These are phyloP conservation scores for Calonectria naviculata DNA, from an alignment of 2,329 filamentous ascomycete genomes.

Conservation along the genomic window DNA sequence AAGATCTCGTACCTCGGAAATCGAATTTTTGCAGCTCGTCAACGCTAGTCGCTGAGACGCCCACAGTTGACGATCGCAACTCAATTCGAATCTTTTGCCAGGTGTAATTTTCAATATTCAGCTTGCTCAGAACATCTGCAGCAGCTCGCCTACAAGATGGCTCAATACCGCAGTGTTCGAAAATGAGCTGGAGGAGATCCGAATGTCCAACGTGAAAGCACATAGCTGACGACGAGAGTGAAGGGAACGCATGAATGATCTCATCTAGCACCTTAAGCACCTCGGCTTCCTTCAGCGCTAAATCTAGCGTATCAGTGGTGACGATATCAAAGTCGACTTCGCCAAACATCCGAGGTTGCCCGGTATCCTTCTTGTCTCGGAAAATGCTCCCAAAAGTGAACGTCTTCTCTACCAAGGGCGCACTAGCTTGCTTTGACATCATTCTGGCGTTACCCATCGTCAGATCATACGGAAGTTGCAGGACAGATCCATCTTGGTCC, in stretches of 20 bases:
- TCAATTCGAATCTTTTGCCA: slow-evolving; percentile 88
- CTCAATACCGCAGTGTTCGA: slow-evolving; percentile 88
- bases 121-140: slow-evolving; percentile 86
- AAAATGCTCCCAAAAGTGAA: slow-evolving; percentile 92
- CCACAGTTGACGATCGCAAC: slow-evolving; percentile 82
- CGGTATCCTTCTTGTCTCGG: slow-evolving; percentile 80
- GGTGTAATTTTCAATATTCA: slow-evolving; percentile 83
- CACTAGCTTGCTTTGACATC: slow-evolving; percentile 76
- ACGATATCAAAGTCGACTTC: slow-evolving; percentile 98
- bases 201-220: slow-evolving; percentile 94
- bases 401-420: slow-evolving; percentile 75
- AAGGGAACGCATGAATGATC: slow-evolving; percentile 83
- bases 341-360: slow-evolving; percentile 83
- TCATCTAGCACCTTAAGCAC: slow-evolving; percentile 95
- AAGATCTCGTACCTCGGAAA: slow-evolving; percentile 73
- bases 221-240: slow-evolving; percentile 77
- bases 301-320: slow-evolving; percentile 82
- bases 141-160: slow-evolving; percentile 74
- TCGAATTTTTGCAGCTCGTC: slow-evolving; percentile 93
- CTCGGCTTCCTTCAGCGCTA: slow-evolving; percentile 92
- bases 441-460: slow-evolving; percentile 89
- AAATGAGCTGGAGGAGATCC: slow-evolving; percentile 85
- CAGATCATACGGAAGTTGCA: slow-evolving; percentile 95
- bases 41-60: slow-evolving; percentile 87
- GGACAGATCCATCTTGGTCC: slow-evolving; percentile 84